These are phyloP conservation scores for Mariannaea sp. DNA, from an alignment of 2,329 filamentous ascomycete species.

Conservation along the genomic window DNA sequence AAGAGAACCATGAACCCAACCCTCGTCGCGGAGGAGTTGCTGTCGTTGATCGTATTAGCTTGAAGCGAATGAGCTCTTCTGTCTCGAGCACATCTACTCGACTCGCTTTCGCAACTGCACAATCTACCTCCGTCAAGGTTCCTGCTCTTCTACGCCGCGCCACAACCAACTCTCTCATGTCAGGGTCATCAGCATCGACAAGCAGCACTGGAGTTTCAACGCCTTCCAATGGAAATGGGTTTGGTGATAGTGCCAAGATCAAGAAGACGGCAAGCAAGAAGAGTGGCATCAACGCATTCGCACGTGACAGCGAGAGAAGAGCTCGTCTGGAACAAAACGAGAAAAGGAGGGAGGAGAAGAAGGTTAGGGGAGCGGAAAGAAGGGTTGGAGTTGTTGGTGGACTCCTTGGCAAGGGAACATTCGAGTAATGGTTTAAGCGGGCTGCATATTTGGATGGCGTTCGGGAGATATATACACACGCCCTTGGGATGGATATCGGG, in stretches of 20 bases:
- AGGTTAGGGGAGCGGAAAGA: slow-evolving; percentile 61
- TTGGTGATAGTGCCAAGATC: slow-evolving; percentile 58
- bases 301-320: slow-evolving; percentile 61
- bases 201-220: slow-evolving; percentile 43
- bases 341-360: slow-evolving; percentile 61
- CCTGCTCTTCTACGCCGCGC: slow-evolving; percentile 74
- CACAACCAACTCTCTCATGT: slow-evolving; percentile 66
- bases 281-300: slow-evolving; percentile 65
- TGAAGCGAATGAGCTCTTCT: slow-evolving; percentile 62
- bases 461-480: slow-evolving; percentile 5
- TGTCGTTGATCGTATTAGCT: slow-evolving; percentile 74
- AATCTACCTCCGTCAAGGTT: slow-evolving; percentile 63
- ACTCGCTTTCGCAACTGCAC: slow-evolving; percentile 61
- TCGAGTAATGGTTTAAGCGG: slow-evolving; percentile 42
- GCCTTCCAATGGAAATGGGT: slow-evolving; percentile 45
- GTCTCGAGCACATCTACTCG: slow-evolving; percentile 42
- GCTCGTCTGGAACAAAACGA: slow-evolving; percentile 61
- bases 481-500: slow-evolving; percentile 3
- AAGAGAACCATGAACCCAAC: slow-evolving; percentile 54
- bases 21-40: slow-evolving; percentile 45
- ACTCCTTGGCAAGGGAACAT: slow-evolving; percentile 59
- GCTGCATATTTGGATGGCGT: slow-evolving; percentile 20
- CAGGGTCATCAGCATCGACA: slow-evolving; percentile 41
- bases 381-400: slow-evolving; percentile 62
- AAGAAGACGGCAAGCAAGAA: slow-evolving; percentile 65